These are phyloP conservation scores for Coccomyxa subellipsoidea DNA, from an alignment of 163 green algal species.

Conservation along the genomic window DNA sequence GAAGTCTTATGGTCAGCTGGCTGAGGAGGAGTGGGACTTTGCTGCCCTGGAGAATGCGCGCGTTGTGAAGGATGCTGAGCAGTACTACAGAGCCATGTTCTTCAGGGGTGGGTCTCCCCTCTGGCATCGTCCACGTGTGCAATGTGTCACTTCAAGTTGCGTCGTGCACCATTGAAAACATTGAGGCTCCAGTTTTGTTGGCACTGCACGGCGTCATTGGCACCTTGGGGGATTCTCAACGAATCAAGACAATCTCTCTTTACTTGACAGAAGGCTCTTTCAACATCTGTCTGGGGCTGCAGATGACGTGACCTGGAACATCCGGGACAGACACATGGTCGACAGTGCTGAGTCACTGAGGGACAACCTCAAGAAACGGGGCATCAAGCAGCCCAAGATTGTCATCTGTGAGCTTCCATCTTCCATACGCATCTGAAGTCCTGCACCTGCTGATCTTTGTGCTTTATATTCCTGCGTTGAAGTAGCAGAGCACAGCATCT, in stretches of 20 bases:
- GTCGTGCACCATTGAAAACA: no score
- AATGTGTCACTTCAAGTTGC: no score
- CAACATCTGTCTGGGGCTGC: neutral
- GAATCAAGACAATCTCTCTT: neutral
- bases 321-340: conserved; percentile 61
- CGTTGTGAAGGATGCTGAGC: conserved; percentile 51
- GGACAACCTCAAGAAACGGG: conserved; percentile 26
- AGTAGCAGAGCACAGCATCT: no score
- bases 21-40: conserved; percentile 39
- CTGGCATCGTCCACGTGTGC: neutral
- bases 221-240: no score
- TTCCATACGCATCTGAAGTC: neutral
- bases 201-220: no score
- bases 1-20: conserved; percentile 16
- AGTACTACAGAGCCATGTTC: conserved; percentile 57
- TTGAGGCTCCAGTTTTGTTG: no score
- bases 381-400: conserved; percentile 11
- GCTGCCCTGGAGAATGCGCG: conserved; percentile 38
- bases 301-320: conserved; percentile 61
- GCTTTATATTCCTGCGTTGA: no score
- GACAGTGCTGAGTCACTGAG: conserved; percentile 31
- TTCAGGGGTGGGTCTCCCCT: neutral
- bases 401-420: conserved; percentile 12
- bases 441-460: neutral
- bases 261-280: no score